Base-by-base conservation (phyloP, 345 rosid species). In the Anastatica hierochuntica region DNA sequence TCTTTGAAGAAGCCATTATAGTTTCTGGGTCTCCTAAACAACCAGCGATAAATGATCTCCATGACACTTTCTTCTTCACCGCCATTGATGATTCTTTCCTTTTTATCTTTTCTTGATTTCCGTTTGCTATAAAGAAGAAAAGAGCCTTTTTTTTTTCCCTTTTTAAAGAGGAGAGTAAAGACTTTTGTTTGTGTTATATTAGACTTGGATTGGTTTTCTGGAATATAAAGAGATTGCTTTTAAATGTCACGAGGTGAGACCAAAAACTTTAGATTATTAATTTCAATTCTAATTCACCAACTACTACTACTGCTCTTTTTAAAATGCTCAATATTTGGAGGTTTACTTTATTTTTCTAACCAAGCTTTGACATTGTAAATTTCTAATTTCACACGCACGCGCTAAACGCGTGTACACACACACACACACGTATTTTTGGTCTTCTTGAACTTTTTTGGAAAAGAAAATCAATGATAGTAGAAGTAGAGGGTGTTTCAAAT, bases 31-130 rank as follows among this genome's bases (percentile, higher is more conserved):
- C 66, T 50, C 57, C 67, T 71, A 69, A 76, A 60, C 97, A 89
- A 5, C 71, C 66, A 18, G 80, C 43, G 4, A 83, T 30, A 6
- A 81, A 49, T 8, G 79, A 67, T 54, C 45, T 75, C 92, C 95
- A 85, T 2, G 75, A 57, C 2, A 54, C 23, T 50, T 69, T 81
- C 70, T 75, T 80, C 70, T 65, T 64, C 51, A 81, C 76, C 3
- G 70, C 68, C 87, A 85, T 84, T 61, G 19, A 39, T 45, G 43
- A 27, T 58, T 12, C 15, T 44, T 21, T 7, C 4, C 11, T 6
- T 14, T 10, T 9, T 45, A 3, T 49, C 33, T 29, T 29, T 31
- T 31, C n/a, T 11, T 31, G 31, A 27, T 27, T 27, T 27, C 31
- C 1, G 31, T 27, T 27, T 27, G 31, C 6, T 3, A 27, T 21